Evolutionary conservation across 495 filamentous ascomycete species (phyloP).

Genomic region (Daldinia bambusicola): DNA sequence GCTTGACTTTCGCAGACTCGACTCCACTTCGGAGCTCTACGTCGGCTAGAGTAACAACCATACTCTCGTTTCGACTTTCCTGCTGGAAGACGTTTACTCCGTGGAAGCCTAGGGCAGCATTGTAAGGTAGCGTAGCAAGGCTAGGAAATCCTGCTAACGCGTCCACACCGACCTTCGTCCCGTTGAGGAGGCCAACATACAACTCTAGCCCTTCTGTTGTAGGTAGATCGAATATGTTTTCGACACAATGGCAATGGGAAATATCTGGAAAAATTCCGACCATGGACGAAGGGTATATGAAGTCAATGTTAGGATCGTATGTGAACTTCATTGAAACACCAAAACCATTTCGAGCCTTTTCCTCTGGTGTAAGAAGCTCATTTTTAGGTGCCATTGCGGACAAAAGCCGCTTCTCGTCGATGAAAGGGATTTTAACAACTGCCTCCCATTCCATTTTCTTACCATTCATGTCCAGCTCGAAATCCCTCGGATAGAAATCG

Average conservation of each 20-base stretch:
- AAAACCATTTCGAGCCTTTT: constrained; percentile 86
- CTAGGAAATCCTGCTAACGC: constrained; percentile 94
- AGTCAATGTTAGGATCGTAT: constrained; percentile 79
- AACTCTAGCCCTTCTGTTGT: constrained; percentile 90
- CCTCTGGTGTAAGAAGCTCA: constrained; percentile 74
- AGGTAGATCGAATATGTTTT: constrained; percentile 95
- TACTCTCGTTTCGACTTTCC: constrained; percentile 95
- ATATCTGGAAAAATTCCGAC: constrained; percentile 93
- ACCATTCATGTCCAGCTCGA: constrained; percentile 98
- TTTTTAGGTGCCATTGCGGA: constrained; percentile 87
- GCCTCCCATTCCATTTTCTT: constrained; percentile 99
- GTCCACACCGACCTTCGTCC: constrained; percentile 79
- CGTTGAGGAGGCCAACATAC: constrained; percentile 85
- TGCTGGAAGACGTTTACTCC: constrained; percentile 97
- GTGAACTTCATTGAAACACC: constrained; percentile 93
- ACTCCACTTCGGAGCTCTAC: constrained; percentile 75
- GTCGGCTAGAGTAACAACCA: constrained; percentile 86
- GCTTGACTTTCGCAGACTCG: constrained; percentile 76
- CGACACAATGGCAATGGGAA: constrained; percentile 84
- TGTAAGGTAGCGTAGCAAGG: constrained; percentile 82
- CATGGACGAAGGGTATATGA: constrained; percentile 83
- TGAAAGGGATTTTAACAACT: constrained; percentile 98
- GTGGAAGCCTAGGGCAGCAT: constrained; percentile 83
- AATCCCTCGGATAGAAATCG: constrained; percentile 97
- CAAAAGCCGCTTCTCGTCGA: constrained; percentile 87